Conservation (phyloP, 495 filamentous ascomycete genomes). For the Neurospora discreta region DNA sequence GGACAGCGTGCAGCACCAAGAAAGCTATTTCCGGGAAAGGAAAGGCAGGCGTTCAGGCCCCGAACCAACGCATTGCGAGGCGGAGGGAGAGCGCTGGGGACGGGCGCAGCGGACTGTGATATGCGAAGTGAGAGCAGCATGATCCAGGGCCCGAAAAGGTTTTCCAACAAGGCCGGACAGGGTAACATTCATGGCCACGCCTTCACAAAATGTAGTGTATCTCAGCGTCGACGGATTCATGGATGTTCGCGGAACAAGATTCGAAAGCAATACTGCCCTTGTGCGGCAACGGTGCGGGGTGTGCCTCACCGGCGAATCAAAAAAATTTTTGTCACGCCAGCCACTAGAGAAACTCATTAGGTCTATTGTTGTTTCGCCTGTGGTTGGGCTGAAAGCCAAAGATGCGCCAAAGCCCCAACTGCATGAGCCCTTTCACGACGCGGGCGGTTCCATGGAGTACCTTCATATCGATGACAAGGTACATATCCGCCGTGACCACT, state of each 20-base stretch:
- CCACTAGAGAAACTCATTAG: neutral
- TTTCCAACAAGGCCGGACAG: neutral
- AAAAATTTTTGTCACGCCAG: constrained; percentile 8
- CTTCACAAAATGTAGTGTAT: neutral
- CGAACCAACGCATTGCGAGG: neutral
- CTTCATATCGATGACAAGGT: neutral
- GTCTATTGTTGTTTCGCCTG: constrained; percentile 4
- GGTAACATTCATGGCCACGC: neutral
- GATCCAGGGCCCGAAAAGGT: neutral
- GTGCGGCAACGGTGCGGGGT: neutral
- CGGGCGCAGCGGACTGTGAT: neutral
- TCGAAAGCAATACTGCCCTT: neutral
- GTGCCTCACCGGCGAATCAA: neutral
- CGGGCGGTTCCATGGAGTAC: neutral
- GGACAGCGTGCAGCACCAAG: neutral
- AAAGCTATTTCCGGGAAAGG: neutral
- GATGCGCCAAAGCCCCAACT: constrained; percentile 12
- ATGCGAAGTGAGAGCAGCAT: neutral
- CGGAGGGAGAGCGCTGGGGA: neutral
- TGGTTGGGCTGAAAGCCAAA: constrained; percentile 19
- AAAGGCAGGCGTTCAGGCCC: neutral
- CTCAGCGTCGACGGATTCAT: neutral
- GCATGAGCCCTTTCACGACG: neutral
- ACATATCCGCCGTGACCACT: neutral
- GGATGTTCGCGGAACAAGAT: neutral